phyloP scores from a whole-genome alignment of 2,329 filamentous ascomycete species.

The Trichoderma pleuroti region DNA sequence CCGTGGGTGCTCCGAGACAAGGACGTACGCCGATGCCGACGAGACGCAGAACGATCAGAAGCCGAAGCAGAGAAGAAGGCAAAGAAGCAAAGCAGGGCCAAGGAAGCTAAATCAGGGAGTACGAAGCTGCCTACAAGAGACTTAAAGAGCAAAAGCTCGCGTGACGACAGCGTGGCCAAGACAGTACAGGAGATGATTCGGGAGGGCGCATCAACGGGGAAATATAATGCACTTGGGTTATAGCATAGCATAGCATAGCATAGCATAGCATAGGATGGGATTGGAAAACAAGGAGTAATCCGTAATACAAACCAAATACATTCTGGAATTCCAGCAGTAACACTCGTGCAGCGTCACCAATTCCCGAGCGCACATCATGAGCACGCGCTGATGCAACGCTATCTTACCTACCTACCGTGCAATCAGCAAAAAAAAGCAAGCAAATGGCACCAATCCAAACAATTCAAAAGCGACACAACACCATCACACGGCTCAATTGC shows the following conservation, averaged over 20 bases:
- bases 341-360: not conserved
- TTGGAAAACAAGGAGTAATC: not conserved
- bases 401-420: not conserved
- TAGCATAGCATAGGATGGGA: constrained; percentile 21
- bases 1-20: constrained; percentile 54
- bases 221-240: constrained; percentile 35
- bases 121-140: not conserved
- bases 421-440: not conserved
- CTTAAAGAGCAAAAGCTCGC: not conserved
- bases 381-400: not conserved
- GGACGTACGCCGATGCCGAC: constrained; percentile 49
- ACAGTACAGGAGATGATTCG: constrained; percentile 29
- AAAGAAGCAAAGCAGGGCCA: constrained; percentile 21
- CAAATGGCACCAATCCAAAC: not conserved
- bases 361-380: not conserved
- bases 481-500: not conserved
- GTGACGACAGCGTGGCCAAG: constrained; percentile 2
- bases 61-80: constrained; percentile 23
- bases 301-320: not conserved
- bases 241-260: constrained; percentile 26
- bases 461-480: not conserved
- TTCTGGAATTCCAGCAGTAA: not conserved
- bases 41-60: constrained; percentile 40
- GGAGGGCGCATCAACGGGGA: constrained; percentile 30
- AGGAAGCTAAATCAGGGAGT: not conserved